Conservation (phyloP, 305 asterid genomes). For the Solanum hybrid region DNA sequence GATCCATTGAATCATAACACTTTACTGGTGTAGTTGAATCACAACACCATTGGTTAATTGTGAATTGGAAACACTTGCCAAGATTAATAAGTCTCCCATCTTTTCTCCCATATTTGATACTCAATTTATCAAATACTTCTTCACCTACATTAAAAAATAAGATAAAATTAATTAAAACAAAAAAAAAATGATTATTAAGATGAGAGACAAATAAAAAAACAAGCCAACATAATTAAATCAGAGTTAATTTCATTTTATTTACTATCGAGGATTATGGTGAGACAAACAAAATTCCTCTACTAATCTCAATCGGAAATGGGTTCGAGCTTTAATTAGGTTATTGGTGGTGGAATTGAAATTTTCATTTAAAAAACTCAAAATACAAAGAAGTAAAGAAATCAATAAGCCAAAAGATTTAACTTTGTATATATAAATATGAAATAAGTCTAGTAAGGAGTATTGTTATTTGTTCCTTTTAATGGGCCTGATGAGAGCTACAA, state of each 20-base stretch:
- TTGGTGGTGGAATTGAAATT: fast-evolving
- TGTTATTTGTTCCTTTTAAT: neutral
- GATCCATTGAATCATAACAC: neutral
- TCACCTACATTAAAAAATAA: neutral
- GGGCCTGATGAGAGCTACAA: neutral
- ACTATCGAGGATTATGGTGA: neutral
- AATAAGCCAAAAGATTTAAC: neutral
- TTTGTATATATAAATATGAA: neutral
- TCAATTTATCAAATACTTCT: neutral
- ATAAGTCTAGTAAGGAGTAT: neutral
- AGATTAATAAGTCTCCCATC: neutral
- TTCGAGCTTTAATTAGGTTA: neutral
- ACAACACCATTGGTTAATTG: neutral
- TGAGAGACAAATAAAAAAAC: neutral
- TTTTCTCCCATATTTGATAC: neutral
- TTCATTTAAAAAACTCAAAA: neutral
- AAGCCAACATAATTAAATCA: neutral
- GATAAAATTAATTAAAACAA: neutral
- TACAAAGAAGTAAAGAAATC: neutral
- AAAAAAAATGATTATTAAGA: neutral
- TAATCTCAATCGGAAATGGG: neutral
- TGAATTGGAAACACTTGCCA: neutral
- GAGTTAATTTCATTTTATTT: neutral
- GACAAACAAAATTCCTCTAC: neutral
- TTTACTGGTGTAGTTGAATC: neutral